Percentiles rank a stretch among this genome's conserved stretches.
Conservation (phyloP, 108 stramenopile genomes). For the Cyclostephanos invisitatus region DNA sequence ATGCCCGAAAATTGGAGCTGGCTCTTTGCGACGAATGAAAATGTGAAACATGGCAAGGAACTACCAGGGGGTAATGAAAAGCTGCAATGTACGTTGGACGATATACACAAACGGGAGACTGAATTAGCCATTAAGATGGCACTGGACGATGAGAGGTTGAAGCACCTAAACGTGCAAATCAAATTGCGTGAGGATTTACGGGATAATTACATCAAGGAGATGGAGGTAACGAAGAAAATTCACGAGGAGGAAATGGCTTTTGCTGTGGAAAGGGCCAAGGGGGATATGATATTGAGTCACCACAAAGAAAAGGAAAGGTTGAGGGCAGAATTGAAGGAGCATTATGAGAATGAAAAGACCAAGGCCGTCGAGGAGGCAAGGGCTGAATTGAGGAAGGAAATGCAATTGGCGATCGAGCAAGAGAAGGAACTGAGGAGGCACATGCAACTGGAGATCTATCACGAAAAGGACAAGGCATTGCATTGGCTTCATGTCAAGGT, state of each 20-base stretch:
- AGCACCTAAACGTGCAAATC: slow-evolving; percentile 7
- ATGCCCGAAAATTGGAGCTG: slow-evolving; percentile 15
- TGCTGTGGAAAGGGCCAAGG: slow-evolving; percentile 14
- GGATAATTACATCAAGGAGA: slow-evolving; percentile 1
- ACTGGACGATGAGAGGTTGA: slow-evolving; percentile 10
- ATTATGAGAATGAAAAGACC: background rate
- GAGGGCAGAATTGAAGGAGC: background rate
- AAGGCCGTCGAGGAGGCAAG: background rate
- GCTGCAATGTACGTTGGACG: background rate
- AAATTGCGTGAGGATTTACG: slow-evolving; percentile 17
- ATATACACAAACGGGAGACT: slow-evolving; percentile 12
- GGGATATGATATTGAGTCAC: slow-evolving; percentile 1
- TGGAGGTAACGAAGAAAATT: background rate
- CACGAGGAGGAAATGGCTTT: slow-evolving; percentile 6
- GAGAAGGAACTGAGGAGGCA: background rate
- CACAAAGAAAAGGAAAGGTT: slow-evolving; percentile 11
- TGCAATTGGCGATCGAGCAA: slow-evolving; percentile 2
- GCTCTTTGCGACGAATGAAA: slow-evolving; percentile 4
- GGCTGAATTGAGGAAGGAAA: background rate
- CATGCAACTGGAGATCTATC: slow-evolving; percentile 2
- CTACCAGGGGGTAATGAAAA: background rate
- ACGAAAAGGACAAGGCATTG: slow-evolving; percentile 13
- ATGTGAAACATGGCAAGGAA: slow-evolving; percentile 2
- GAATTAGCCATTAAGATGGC: slow-evolving; percentile 15
- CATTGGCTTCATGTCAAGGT: slow-evolving; percentile 1